Base-by-base conservation (phyloP, 306 rosid genomes). In the Cucumis cinereus region DNA sequence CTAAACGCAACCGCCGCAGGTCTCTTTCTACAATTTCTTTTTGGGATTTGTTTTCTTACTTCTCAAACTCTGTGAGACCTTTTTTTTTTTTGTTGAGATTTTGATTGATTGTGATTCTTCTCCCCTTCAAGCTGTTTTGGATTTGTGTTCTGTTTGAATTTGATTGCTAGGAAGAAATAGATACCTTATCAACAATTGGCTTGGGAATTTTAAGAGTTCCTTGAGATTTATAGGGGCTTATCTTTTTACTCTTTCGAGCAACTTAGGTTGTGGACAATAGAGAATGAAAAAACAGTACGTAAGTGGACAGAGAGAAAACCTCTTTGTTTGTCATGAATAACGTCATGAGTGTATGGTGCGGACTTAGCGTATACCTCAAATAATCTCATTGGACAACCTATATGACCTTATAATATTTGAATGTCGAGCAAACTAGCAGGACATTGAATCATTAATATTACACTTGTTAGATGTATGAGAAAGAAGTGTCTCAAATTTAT, bases 1-100 rank as follows among this genome's bases (percentile, higher is more conserved):
- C 98, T 28, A 89, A 86, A 80, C 93, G 98, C 58, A 94, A 89
- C 49, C 82, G 88, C 14, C 84, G 91, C 76, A 92, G 96, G 97
- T 91, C 7, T 41, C 12, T 13, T 16, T 35, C 50, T 38, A 16
- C 1, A 13, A 4, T 19, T n/a, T 0, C 7, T 16, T 2, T 54
- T 15, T 20, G 16, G 57, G 61, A 73, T 8, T n/a, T 66, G 5
- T 66, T 4, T 53, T 62, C 40, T n/a, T 70, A 15, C 17, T 16
- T 62, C 7, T 33, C 5, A 38, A 64, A 59, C 38, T 64, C 50
- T 67, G 0, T 15, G n/a, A 49, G 1, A 0, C 10, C 10, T 41
- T 41, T 43, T 36, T 4, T 35, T 35, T 6, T 15, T 40, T 67
- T 28, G 22, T 33, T 8, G 0, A 10, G 19, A 11, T 22, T 41